Evolutionary conservation across 2,329 filamentous ascomycete species (phyloP), one percentile per base, ranked within the genome.

Genomic region (Periconia sp.): DNA sequence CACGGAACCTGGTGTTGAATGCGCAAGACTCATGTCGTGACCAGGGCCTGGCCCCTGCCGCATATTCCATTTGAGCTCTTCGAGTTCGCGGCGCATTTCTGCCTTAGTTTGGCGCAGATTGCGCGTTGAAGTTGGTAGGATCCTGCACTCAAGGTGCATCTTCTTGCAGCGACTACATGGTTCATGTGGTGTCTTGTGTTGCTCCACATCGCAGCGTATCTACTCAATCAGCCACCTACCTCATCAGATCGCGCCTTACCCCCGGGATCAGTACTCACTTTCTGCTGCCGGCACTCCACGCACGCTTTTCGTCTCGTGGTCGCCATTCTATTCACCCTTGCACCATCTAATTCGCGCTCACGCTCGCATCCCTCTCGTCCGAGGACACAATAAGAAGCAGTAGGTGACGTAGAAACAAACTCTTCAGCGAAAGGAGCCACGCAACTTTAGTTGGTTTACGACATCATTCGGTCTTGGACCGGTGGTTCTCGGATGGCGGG

Each of bases 171-270:
- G 60, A 9, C 53, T 57, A 45, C 66, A 69, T 28, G 66, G 58
- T 35, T 68, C 63, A 43, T 67, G 66, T 8, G 66, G 65, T n/a
- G 61, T 59, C 38, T 66, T 67, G 50, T 62, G 57, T 46, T 69
- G 65, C 49, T 69, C 65, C 29, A 69, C 66, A 60, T 69, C 65
- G 54, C 66, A 69, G 47, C 64, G 63, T 36, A 69, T 69, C 66
- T 69, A 43, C 5, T n/a, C 6, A 16, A 48, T 23, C 7, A 13
- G 40, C 61, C 41, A 63, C 54, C 36, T 23, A 36, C n/a, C n/a
- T 45, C 18, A 30, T 12, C 33, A 37, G 15, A 13, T 11, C 19
- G 13, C 21, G n/a, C 11, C 8, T 23, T 12, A 30, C 13, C 21
- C 21, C 36, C 21, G 22, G n/a, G n/a, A n/a, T 16, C 26, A 18